These are phyloP conservation scores for Neurospora crassa DNA, from an alignment of 2,329 filamentous ascomycete genomes.

Conservation along the genomic window DNA sequence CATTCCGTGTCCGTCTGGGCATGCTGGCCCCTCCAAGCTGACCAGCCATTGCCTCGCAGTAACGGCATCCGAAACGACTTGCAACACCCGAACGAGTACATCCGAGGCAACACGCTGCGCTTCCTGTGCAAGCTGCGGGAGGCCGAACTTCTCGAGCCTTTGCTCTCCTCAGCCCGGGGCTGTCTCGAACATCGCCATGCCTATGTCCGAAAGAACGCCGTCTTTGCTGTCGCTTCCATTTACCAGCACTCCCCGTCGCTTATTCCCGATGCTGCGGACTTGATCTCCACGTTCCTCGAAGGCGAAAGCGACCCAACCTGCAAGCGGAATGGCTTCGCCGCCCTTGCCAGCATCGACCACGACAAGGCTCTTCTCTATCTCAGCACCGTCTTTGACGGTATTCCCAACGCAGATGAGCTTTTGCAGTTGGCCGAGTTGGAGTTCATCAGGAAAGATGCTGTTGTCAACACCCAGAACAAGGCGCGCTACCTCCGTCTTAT, in stretches of 20 bases:
- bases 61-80: conserved; percentile 97
- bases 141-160: conserved; percentile 88
- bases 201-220: conserved; percentile 96
- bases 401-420: conserved; percentile 89
- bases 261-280: conserved; percentile 90
- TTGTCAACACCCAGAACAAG: conserved; percentile 92
- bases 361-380: conserved; percentile 85
- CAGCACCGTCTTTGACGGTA: conserved; percentile 81
- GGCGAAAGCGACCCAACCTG: conserved; percentile 88
- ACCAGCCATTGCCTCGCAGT: conserved; percentile 36
- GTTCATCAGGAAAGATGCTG: conserved; percentile 96
- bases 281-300: conserved; percentile 82
- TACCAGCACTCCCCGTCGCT: conserved; percentile 82
- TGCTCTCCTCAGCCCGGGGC: conserved; percentile 81
- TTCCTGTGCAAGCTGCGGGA: conserved; percentile 96
- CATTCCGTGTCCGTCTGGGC: not conserved
- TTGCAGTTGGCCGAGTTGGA: conserved; percentile 89
- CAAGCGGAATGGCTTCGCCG: conserved; percentile 95
- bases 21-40: conserved; percentile 13
- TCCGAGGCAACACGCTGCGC: conserved; percentile 93
- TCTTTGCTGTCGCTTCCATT: conserved; percentile 89
- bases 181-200: conserved; percentile 95
- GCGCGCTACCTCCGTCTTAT: conserved; percentile 88
- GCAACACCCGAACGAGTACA: conserved; percentile 96
- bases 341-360: conserved; percentile 82